Base-by-base conservation (phyloP, 2,329 filamentous ascomycete species). In the Ophiostoma ips region DNA sequence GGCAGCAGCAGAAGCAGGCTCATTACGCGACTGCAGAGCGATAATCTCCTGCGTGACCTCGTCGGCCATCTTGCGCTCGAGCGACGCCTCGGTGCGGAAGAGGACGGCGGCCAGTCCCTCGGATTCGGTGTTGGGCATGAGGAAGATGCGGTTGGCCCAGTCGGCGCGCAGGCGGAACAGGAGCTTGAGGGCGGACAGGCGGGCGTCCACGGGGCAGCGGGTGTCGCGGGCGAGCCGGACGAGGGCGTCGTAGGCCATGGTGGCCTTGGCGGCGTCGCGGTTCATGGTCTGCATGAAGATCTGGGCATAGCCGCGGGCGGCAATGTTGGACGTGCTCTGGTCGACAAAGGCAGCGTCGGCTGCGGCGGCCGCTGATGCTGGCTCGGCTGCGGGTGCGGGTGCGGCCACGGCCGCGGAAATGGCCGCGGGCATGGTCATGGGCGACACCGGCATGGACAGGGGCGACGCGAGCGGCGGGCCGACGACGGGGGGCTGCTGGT, bases 101-200 rank as follows among this genome's bases (percentile, higher is more conserved):
- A 95, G 68, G 7, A 82, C 74, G 15, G 79, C 74, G 28, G 88
- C 86, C 21, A 95, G 69, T 49, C 78, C 79, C 55, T 83, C 78
- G 28, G 80, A 83, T 61, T 94, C 87, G 2, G 83, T 78, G 30
- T 78, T 75, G 33, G 76, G 67, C 8, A 79, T 79, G 49, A 95
- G 69, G 52, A 83, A 87, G 4, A 95, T 75, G 41, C 81, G 76
- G 56, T 89, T 79, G 10, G 83, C 79, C 62, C 84, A 87, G 64
- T 95, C 87, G 19, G 87, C 87, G 52, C 89, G 78, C 30, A 95
- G 68, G 40, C 89, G 79, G 61, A 94, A 90, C 2, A 95, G 69
- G 40, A 90, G 66, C 59, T 86, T 87, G 71, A 89, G 77, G 2
- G 83, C 81, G 12, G 80, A 81, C 24, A 92, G 68, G 7, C 85